phyloP scores from a whole-genome alignment of 2,329 filamentous ascomycete genomes.

The Neonectria coccinea region DNA sequence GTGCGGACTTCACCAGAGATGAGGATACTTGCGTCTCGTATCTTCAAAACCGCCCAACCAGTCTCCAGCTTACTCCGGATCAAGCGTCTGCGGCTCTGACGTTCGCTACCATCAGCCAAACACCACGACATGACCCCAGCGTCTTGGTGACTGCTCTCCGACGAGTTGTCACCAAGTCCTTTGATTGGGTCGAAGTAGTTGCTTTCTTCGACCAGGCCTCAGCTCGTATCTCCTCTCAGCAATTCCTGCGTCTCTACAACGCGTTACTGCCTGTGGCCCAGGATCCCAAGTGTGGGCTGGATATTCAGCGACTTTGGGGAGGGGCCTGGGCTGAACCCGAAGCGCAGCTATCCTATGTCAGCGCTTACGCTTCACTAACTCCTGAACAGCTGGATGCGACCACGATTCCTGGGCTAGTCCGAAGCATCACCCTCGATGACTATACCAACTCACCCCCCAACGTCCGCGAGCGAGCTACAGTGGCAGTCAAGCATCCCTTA shows the following conservation, averaged over 20 bases:
- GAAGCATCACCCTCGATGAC: constrained; percentile 76
- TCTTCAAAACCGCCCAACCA: constrained; percentile 64
- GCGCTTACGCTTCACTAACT: constrained; percentile 82
- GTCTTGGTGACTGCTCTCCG: constrained; percentile 72
- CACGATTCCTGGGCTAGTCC: constrained; percentile 83
- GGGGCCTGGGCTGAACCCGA: constrained; percentile 88
- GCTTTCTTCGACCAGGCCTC: constrained; percentile 83
- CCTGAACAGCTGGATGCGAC: constrained; percentile 84
- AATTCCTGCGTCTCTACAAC: constrained; percentile 85
- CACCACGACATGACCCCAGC: constrained; percentile 63
- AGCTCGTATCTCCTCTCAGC: constrained; percentile 78
- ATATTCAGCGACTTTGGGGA: constrained; percentile 92
- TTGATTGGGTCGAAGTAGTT: constrained; percentile 79
- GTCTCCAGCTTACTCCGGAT: constrained; percentile 78
- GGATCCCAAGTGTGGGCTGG: constrained; percentile 65
- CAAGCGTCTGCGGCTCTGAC: constrained; percentile 86
- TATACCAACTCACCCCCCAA: constrained; percentile 63
- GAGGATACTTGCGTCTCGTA: constrained; percentile 73
- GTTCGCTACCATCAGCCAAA: constrained; percentile 70
- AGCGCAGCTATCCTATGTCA: constrained; percentile 93
- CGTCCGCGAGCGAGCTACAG: constrained; percentile 64
- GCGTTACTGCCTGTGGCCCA: constrained; percentile 79
- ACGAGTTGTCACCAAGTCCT: constrained; percentile 70
- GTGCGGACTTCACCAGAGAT: constrained; percentile 79
- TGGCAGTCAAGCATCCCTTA: constrained; percentile 84